Base-by-base conservation (phyloP, 2,329 filamentous ascomycete species). In the Diaporthe ilicicola region DNA sequence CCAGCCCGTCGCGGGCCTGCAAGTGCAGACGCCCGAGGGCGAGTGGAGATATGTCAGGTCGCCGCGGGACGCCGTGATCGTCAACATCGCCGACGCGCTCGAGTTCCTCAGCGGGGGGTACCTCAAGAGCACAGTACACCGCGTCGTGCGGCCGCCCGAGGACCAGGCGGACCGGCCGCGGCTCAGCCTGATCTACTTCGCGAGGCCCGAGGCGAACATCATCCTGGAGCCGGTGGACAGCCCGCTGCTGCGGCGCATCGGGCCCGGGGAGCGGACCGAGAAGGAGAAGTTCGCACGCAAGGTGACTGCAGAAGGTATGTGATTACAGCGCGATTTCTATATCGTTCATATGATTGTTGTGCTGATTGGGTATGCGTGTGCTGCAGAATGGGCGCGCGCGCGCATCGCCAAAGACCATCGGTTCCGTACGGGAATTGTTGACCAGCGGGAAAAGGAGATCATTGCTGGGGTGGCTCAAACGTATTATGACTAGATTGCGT, bases 1-100 rank as follows among this genome's bases (percentile, higher is more conserved):
- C 2, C 87, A 89, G 73, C 86, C 87, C 0, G 82, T 89, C n/a
- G 84, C 86, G 0, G 86, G 84, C 0, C 78, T 89, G 17, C 86
- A 89, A 75, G 83, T 85, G 9, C 56, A 78, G 3, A 82, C 84
- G 1, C 81, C 84, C 32, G 80, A 83, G 24, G 84, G 82, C 6
- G 65, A 72, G 19, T 78, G 77, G 76, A 76, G 74, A 66, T 70
- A 77, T 64, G 76, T 77, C 13, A 67, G 71, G 22, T 75, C 75
- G 32, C 74, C 42, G 73, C 73, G 32, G 72, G 76, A 76, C 2
- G 84, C 82, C 0, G 84, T 86, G 34, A 85, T 83, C 3, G 83
- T 86, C 44, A 86, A 86, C 53, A 81, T 84, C 4, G 83, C 82
- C 5, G 84, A 86, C 74, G 80, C 83, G 0, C 76, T 86, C 24